Evolutionary conservation across 371 early-diverging fungal species (phyloP).

Genomic region (Mortierella sp.): DNA sequence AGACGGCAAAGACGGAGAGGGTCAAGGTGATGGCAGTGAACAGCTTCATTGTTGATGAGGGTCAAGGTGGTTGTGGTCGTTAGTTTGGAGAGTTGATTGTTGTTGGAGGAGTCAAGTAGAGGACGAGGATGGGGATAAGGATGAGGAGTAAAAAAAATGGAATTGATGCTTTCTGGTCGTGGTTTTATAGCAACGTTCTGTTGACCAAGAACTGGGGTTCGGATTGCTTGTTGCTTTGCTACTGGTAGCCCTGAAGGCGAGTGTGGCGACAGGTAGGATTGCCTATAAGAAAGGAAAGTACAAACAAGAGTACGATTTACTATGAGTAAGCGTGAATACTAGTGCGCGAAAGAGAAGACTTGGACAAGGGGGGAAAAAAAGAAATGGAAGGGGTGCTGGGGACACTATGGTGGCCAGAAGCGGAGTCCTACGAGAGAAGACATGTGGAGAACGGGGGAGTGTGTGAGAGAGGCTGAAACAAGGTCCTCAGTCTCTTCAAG

Average conservation of each 20-base stretch:
- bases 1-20: slow-evolving; percentile 2
- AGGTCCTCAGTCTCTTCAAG: not conserved
- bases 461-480: not conserved
- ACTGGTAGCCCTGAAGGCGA: not conserved
- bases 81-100: not conserved
- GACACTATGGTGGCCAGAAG: slow-evolving; percentile 1
- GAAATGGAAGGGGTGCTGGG: not conserved
- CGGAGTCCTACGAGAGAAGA: not conserved
- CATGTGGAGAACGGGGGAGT: not conserved
- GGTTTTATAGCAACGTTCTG: not conserved
- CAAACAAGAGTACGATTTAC: too few species aligned
- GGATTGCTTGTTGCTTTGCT: too few species aligned
- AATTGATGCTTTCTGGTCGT: not conserved
- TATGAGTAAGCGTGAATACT: not conserved
- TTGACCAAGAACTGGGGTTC: not conserved
- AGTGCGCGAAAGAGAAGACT: not conserved
- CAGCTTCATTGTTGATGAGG: not conserved
- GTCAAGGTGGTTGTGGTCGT: not conserved
- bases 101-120: not conserved
- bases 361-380: not conserved
- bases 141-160: not conserved
- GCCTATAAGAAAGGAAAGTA: not conserved
- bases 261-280: not conserved
- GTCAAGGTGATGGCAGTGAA: not conserved
- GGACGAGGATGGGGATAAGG: not conserved